Evolutionary conservation across 1,284 basidiomycete genomes (phyloP), one percentile per base, ranked within the genome.

Genomic region (Puccinia horiana): DNA sequence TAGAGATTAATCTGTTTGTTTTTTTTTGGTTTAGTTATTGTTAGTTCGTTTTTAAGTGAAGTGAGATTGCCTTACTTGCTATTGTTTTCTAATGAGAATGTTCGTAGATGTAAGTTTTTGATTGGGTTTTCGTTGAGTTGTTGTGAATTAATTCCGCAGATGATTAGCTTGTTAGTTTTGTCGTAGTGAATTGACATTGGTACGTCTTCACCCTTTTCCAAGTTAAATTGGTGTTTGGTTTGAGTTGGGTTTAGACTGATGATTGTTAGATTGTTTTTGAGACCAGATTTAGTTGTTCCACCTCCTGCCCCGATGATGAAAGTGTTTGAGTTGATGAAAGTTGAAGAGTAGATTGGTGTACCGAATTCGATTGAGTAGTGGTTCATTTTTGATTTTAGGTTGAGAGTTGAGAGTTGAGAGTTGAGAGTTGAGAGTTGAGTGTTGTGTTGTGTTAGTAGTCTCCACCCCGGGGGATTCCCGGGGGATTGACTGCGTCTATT

Each of bases 221-320:
- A 89, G 84, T 93, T 91, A 69, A 92, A 88, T 86, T 96, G 93
- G 83, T 91, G 91, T 88, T 29, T 83, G 78, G 20, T 32, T 29
- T 26, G 3, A 26, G 44, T 18, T 37, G 56, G n/a, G 42, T 81
- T 74, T 75, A 85, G 58, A 23, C 65, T 58, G 32, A 76, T 14
- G 89, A 92, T 84, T 83, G 94, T 95, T 83, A 98, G 88, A 87
- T 94, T 94, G 88, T 98, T 98, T 88, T 94, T 94, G 84, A 98
- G 93, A 1, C 95, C 95, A 76, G 90, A 94, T 89, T 83, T 91
- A 89, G 83, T 87, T 89, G 89, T 90, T 29, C 96, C 95, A 0
- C 95, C 95, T 37, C 95, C 95, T 1, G 95, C 95, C 1, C 94
- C 95, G 4, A 96, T 89, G 18, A 95, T 89, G n/a, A 97, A 88